phyloP scores from a whole-genome alignment of 2,329 filamentous ascomycete genomes.

The Aspergillus hiratsukae region DNA sequence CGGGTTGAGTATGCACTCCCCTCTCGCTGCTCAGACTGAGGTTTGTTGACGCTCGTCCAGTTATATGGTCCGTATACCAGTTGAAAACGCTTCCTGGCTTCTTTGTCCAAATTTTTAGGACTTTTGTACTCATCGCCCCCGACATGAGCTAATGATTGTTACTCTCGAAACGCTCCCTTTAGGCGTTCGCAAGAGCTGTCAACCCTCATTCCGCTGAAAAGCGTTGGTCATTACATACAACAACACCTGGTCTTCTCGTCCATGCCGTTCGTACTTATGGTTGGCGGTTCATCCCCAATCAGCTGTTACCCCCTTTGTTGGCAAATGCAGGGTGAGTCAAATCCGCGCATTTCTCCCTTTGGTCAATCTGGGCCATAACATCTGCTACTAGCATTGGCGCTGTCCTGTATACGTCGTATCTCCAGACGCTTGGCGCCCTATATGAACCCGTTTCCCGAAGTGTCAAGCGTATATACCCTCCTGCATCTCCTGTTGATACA shows the following conservation, averaged over 20 bases:
- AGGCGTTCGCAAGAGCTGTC: conserved; percentile 61
- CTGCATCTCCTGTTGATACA: conserved; percentile 49
- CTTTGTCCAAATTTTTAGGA: neutral
- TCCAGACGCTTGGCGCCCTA: conserved; percentile 54
- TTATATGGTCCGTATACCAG: conserved; percentile 45
- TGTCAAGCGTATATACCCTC: conserved; percentile 57
- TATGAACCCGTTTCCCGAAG: conserved; percentile 56
- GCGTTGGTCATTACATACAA: conserved; percentile 57
- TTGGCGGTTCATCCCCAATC: conserved; percentile 61
- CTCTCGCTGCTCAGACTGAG: neutral
- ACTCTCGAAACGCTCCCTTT: conserved; percentile 4
- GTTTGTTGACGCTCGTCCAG: conserved; percentile 28
- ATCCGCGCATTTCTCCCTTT: neutral
- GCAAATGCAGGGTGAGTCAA: conserved; percentile 54
- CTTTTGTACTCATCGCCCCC: neutral
- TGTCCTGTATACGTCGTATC: conserved; percentile 60
- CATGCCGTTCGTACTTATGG: conserved; percentile 59
- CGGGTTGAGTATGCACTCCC: conserved; percentile 69
- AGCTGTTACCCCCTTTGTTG: conserved; percentile 59
- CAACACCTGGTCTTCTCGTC: conserved; percentile 57
- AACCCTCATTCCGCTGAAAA: conserved; percentile 48
- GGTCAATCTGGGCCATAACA: neutral
- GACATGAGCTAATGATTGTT: conserved; percentile 3
- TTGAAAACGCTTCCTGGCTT: conserved; percentile 1
- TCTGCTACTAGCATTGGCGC: conserved; percentile 49